These are phyloP conservation scores for Russula dissimulans DNA, from an alignment of 768 basidiomycete genomes.

Conservation along the genomic window DNA sequence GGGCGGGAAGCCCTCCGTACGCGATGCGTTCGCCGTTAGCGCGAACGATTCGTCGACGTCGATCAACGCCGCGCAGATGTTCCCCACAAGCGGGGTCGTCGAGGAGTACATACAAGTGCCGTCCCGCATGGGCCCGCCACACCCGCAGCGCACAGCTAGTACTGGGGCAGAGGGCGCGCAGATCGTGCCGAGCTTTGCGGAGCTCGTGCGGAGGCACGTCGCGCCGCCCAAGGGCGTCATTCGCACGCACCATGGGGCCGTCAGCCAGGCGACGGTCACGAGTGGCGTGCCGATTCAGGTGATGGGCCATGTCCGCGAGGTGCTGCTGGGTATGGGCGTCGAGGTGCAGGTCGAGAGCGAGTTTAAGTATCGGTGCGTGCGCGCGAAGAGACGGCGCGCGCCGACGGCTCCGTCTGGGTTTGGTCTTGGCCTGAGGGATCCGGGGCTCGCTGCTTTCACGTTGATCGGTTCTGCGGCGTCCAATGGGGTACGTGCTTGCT, in stretches of 20 bases:
- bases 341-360: slow-evolving; percentile 84
- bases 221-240: slow-evolving; percentile 40
- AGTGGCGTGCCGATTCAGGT: slow-evolving; percentile 78
- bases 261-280: slow-evolving; percentile 86
- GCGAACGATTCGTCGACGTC: slow-evolving; percentile 11
- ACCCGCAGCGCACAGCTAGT: slow-evolving; percentile 12
- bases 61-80: slow-evolving; percentile 3
- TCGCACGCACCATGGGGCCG: slow-evolving; percentile 83
- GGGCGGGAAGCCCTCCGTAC: slow-evolving; percentile 10
- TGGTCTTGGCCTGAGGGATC: slow-evolving; percentile 38
- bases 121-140: slow-evolving; percentile 9
- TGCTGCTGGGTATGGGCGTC: slow-evolving; percentile 83
- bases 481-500: slow-evolving; percentile 58
- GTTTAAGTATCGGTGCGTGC: slow-evolving; percentile 81
- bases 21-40: slow-evolving; percentile 9
- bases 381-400: slow-evolving; percentile 53
- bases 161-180: slow-evolving; percentile 4
- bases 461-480: slow-evolving; percentile 77
- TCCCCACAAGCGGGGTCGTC: not conserved
- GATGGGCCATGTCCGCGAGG: slow-evolving; percentile 72
- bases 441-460: slow-evolving; percentile 62
- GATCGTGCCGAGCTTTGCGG: slow-evolving; percentile 20
- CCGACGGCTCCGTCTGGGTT: slow-evolving; percentile 20
- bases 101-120: not conserved
- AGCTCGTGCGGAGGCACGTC: slow-evolving; percentile 27